phyloP scores from a whole-genome alignment of 306 rosid species.

The Prunus persica region Prunus_persica_NCBIv2 NC_034016.1:13581501-13582000 shows the following conservation, averaged over 20 bases:
- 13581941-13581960: constrained; percentile 1
- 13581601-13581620: too few relatives aligned
- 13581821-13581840: neutral
- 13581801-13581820: constrained; percentile 9
- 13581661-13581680: too few relatives aligned
- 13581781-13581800: neutral
- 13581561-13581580: too few relatives aligned
- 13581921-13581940: neutral
- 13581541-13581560: too few relatives aligned
- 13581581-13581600: too few relatives aligned
- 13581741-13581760: neutral
- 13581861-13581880: neutral
- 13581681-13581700: too few relatives aligned
- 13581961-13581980: neutral
- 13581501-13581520: too few relatives aligned
- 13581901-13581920: neutral
- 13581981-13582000: neutral
- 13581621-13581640: too few relatives aligned
- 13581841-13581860: neutral
- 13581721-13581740: neutral
- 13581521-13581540: too few relatives aligned
- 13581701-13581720: too few relatives aligned
- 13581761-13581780: neutral
- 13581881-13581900: neutral
- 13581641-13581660: too few relatives aligned